phyloP scores from a whole-genome alignment of 345 rosid genomes.

The Conringia planisiliqua region DNA sequence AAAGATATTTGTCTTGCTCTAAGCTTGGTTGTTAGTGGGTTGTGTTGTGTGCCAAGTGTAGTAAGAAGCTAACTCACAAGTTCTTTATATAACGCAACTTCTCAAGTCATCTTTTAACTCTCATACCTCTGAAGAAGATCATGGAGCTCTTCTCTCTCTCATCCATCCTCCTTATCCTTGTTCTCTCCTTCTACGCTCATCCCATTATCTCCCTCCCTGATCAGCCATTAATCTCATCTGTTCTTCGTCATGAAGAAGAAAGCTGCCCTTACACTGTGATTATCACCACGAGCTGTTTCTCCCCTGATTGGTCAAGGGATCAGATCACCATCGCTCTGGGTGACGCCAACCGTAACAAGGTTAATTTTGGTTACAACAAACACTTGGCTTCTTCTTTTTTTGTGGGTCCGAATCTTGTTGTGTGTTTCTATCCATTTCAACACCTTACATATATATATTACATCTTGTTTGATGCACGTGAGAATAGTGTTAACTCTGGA shows the following conservation, averaged over 20 bases:
- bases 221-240: constrained; percentile 8
- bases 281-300: constrained; percentile 27
- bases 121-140: background rate
- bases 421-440: background rate
- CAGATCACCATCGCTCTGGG: constrained; percentile 16
- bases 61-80: background rate
- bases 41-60: constrained; percentile 18
- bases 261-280: constrained; percentile 31
- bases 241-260: constrained; percentile 3
- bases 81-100: constrained; percentile 4
- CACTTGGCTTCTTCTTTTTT: background rate
- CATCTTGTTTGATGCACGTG: background rate
- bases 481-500: background rate
- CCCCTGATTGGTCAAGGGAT: constrained; percentile 25
- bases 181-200: background rate
- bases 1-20: background rate
- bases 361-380: background rate
- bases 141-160: constrained; percentile 4
- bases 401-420: background rate
- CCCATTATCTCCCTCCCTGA: background rate
- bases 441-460: background rate
- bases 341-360: constrained; percentile 25
- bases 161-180: background rate
- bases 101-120: background rate
- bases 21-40: background rate